These are phyloP conservation scores for Myxozyma neotropica DNA, from an alignment of 805 yeast species.

Conservation along the genomic window DNA sequence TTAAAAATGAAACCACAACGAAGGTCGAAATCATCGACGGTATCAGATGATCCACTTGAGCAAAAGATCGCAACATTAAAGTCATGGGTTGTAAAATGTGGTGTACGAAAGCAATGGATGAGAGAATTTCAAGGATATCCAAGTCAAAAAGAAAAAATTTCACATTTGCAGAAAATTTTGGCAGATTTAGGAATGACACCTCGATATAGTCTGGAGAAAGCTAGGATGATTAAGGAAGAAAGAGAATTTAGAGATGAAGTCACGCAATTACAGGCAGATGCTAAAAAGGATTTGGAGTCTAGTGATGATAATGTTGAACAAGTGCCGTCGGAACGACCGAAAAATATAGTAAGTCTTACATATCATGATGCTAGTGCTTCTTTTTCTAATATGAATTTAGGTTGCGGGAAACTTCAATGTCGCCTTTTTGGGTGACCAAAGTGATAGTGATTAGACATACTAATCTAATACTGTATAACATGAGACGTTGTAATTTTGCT, in stretches of 20 bases:
- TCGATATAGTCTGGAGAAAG: constrained; percentile 38
- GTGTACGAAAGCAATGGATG: constrained; percentile 38
- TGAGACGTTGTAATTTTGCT: neutral
- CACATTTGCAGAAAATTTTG: constrained; percentile 32
- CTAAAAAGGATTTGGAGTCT: constrained; percentile 2
- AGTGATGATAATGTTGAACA: constrained; percentile 12
- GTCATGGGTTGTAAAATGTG: constrained; percentile 38
- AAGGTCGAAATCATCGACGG: neutral
- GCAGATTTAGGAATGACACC: constrained; percentile 38
- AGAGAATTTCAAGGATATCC: constrained; percentile 33
- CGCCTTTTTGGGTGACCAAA: constrained; percentile 29
- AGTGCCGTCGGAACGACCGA: neutral
- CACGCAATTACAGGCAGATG: constrained; percentile 34
- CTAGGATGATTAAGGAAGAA: constrained; percentile 36
- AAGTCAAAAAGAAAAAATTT: constrained; percentile 31
- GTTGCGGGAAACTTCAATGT: constrained; percentile 25
- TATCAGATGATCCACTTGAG: constrained; percentile 9
- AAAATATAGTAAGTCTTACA: neutral
- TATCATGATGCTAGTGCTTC: neutral
- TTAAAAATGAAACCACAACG: neutral
- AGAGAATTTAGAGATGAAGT: constrained; percentile 36
- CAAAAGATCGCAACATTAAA: constrained; percentile 38
- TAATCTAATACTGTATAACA: neutral
- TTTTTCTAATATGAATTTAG: neutral
- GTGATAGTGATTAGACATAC: constrained; percentile 21